Evolutionary conservation across 192 early-diverging fungal genomes (phyloP), one percentile per base, ranked within the genome.

Genomic region (Entomortierella parvispora): DNA sequence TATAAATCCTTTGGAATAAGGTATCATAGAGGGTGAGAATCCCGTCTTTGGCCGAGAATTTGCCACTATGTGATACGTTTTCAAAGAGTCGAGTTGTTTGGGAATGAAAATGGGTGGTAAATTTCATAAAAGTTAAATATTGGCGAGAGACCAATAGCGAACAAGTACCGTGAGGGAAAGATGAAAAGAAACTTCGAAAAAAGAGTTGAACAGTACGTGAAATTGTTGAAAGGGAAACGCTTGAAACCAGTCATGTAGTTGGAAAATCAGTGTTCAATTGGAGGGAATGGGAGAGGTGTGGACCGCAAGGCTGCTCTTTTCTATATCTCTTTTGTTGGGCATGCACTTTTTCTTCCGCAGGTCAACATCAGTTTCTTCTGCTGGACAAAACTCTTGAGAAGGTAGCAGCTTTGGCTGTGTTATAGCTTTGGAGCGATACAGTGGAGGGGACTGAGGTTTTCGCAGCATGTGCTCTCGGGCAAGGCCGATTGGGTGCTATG

Each of bases 151-250:
- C 91, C 88, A 88, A 92, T 92, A 92, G 88, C 89, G 84, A 92
- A 92, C 90, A 91, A 92, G 90, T 91, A 92, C 91, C 85, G 87
- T 90, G 89, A 92, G 85, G 88, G 90, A 92, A 91, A 91, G 91
- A 89, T 91, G 90, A 91, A 92, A 91, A 89, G 86, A 80, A n/a
- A 89, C 87, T 89, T 88, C 89, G 87, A 87, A 92, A 89, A 91
- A 87, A 90, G 90, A 92, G 87, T 90, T 82, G 89, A 91, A 89
- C 66, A 91, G 90, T 84, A 84, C 89, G 89, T 91, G 88, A 92
- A 91, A 92, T 90, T 90, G 90, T 86, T 85, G 81, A 87, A 90
- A 92, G 88, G 90, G 88, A 90, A 91, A 82, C 85, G 83, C 70
- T 86, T 86, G 81, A 75, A 80, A 76, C 79, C 85, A 88, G 85